Conservation (phyloP, 2,329 filamentous ascomycete species). For the Penicillium sp. region DNA sequence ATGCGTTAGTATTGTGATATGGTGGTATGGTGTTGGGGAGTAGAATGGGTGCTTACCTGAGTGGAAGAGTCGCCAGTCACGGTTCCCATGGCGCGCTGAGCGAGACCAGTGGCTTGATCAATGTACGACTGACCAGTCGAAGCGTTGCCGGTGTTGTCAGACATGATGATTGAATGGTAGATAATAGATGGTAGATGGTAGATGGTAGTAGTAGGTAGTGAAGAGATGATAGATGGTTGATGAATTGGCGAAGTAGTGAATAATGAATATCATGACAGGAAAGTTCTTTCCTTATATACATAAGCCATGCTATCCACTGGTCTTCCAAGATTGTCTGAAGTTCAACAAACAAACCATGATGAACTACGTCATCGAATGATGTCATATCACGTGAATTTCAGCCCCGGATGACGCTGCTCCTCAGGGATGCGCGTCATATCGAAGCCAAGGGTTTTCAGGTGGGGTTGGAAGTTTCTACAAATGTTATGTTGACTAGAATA, state of each 20-base stretch:
- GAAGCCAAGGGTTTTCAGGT: neutral
- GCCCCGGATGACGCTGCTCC: neutral
- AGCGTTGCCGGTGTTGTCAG: conserved; percentile 38
- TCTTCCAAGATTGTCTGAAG: neutral
- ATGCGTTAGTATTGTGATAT: conserved; percentile 25
- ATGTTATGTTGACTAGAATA: too few species aligned
- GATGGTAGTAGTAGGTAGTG: conserved; percentile 1
- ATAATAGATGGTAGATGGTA: neutral
- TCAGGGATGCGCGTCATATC: neutral
- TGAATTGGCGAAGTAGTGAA: neutral
- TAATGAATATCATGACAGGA: neutral
- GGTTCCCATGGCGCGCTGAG: conserved; percentile 69
- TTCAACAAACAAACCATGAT: conserved; percentile 6
- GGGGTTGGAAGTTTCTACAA: neutral
- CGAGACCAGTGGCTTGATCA: conserved; percentile 68
- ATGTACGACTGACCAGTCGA: conserved; percentile 78
- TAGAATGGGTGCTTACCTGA: conserved; percentile 47
- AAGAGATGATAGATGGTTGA: neutral
- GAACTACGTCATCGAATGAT: conserved; percentile 22
- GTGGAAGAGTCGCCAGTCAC: conserved; percentile 71
- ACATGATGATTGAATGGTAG: conserved; percentile 25
- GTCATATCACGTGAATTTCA: conserved; percentile 18
- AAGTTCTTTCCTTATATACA: conserved; percentile 3
- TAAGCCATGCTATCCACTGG: neutral
- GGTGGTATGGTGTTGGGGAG: neutral